These are phyloP conservation scores for Phanerodontia chrysosporium DNA, from an alignment of 768 basidiomycete species.

Conservation along the genomic window DNA sequence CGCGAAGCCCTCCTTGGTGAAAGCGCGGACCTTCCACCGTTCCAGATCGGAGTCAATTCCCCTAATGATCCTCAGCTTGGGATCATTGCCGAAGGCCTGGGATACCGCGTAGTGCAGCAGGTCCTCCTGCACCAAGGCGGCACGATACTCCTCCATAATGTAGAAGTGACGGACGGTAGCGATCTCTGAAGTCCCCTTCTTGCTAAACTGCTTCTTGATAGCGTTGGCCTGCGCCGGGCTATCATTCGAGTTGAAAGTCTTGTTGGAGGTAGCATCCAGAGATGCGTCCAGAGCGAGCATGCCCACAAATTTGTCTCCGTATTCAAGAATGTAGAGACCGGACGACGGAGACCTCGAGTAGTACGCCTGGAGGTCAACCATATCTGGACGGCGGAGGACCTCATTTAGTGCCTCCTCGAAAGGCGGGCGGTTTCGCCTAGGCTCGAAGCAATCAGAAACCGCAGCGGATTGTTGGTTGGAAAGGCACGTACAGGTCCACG, in stretches of 20 bases:
- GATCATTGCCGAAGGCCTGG: conserved; percentile 48
- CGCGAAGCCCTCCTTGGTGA: conserved; percentile 47
- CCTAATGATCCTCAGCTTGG: conserved; percentile 41
- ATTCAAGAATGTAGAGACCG: conserved; percentile 69
- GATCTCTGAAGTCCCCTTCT: conserved; percentile 38
- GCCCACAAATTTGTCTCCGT: conserved; percentile 54
- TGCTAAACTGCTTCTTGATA: conserved; percentile 11
- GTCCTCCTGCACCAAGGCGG: conserved; percentile 56
- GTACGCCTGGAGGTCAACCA: conserved; percentile 45
- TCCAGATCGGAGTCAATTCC: conserved; percentile 46
- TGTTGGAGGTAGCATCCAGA: conserved; percentile 31
- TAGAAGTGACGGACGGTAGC: conserved; percentile 74
- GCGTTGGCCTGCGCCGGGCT: conserved; percentile 14
- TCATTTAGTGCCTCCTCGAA: conserved; percentile 55
- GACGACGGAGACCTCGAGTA: conserved; percentile 61
- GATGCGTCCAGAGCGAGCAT: conserved; percentile 69
- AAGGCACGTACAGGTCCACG: conserved; percentile 59
- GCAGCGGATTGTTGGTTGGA: neutral
- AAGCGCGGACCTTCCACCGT: conserved; percentile 42
- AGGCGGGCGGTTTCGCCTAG: conserved; percentile 65
- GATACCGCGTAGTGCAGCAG: conserved; percentile 55
- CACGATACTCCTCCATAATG: conserved; percentile 61
- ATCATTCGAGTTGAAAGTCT: conserved; percentile 14
- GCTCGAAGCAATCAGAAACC: neutral
- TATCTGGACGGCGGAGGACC: conserved; percentile 52